Base-by-base conservation (phyloP, 257 asterid genomes). In the Solanum ossicruentum region DNA sequence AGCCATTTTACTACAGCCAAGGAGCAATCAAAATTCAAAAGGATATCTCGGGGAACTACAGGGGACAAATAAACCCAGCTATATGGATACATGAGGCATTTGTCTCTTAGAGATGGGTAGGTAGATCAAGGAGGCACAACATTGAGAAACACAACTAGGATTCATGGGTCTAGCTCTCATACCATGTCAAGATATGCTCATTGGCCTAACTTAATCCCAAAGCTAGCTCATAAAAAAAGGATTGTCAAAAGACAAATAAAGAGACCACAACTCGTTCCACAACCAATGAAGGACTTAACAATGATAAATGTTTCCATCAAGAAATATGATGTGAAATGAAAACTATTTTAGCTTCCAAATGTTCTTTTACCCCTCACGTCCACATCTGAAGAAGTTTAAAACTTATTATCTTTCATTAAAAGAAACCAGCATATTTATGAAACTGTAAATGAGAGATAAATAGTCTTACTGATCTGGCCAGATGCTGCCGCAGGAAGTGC, bases 401-500 rank as follows among this genome's bases (percentile, higher is more conserved):
- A 71, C 80, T 63, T 63, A 26, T 28, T 13, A 3, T 26, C 39
- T 36, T 3, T 6, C 39, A 36, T 36, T 36, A 36, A 36, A 36
- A 20, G 80, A 72, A 45, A 71, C 39, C 56, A 72, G 20, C 55
- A 72, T 72, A 45, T 26, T 26, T 72, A 72, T 72, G 80, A 43
- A 43, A 72, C 56, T 72, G 39, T 72, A n/a, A 43, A 52, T 45
- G 57, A 43, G 7, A 72, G 57, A 43, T 49, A 21, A 43, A 73
- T 49, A 8, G 45, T 90, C 98, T 92, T 91, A 95, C 99, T 80
- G 85, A 86, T 91, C 87, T 95, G 95, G 57, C 97, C 98, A 61
- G 98, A 93, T 85, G 98, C 98, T 47, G 97, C 99, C 6, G 99
- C 99, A 77, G 99, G 99, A 87, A 96, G 99, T 16, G 98, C 99